Evolutionary conservation across 129 eudicot species (phyloP).

Genomic region (Ambrosia trifida): DNA sequence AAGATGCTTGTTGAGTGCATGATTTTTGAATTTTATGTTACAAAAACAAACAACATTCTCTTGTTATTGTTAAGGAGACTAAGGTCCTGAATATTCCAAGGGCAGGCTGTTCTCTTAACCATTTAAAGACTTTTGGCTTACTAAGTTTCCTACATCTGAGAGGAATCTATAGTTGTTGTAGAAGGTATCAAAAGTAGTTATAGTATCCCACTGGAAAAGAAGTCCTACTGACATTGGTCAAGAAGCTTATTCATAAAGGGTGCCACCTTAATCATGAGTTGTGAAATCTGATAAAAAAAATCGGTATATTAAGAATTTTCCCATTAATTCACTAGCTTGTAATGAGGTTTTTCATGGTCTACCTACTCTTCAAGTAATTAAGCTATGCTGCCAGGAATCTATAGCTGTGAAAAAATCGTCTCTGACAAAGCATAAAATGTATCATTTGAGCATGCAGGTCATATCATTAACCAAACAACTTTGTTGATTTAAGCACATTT

Average conservation of each 20-base stretch:
- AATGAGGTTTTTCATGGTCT: not conserved
- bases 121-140: too few relatives aligned
- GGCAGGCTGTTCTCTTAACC: too few relatives aligned
- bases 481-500: not conserved
- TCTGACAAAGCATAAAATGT: not conserved
- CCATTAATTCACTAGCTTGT: not conserved
- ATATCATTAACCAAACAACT: not conserved
- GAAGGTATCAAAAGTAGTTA: not conserved
- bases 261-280: not conserved
- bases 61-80: too few relatives aligned
- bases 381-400: not conserved
- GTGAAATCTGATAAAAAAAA: not conserved
- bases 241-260: not conserved
- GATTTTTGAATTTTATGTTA: too few relatives aligned
- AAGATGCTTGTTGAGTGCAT: too few relatives aligned
- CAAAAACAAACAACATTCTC: too few relatives aligned
- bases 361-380: not conserved
- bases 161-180: too few relatives aligned
- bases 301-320: not conserved
- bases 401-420: not conserved
- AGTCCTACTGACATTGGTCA: not conserved
- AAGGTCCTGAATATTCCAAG: too few relatives aligned
- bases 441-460: not conserved
- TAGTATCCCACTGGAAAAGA: not conserved
- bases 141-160: too few relatives aligned